Evolutionary conservation across 202 grass and related monocot genomes (phyloP), one percentile per base, ranked within the genome.

Genomic region (Cymbopogon flexuosus): DNA sequence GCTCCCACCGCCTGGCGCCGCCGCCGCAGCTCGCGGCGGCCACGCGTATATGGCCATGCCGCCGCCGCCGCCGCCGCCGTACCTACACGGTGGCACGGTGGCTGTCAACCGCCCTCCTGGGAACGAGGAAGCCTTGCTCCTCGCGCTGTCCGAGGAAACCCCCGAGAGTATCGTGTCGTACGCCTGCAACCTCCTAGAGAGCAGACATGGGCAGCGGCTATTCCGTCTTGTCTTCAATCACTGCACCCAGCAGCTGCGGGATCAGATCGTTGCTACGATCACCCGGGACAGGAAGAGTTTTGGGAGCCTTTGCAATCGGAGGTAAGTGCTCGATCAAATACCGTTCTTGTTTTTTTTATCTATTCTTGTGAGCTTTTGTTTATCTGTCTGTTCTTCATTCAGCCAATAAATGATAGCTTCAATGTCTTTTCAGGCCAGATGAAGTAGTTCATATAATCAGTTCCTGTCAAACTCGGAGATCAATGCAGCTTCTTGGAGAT

Each of bases 371-470:
- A 1, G 1, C 1, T 1, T 3, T 31, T 31, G 1, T 31, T 31
- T 31, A 1, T 31, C 3, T 31, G 1, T 31, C 30, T 31, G 30
- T 56, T 56, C 51, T 56, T 56, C 46, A 51, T 51, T 51, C 46
- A 6, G 15, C 46, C 15, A 42, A 10, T 4, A 70, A 3, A 21
- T 57, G n/a, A 57, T 57, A 57, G 52, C 3, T 60, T 60, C 9
- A 23, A 57, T 85, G 5, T 24, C 6, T 52, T 73, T 81, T 61
- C 70, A 86, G 77, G 62, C 37, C 77, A 3, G 37, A 67, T 61
- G 77, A 81, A n/a, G 62, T 81, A 10, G 49, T 68, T 45, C 45
- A 18, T n/a, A 39, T 86, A 63, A 81, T 86, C 51, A 68, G n/a
- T 42, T 81, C 70, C 14, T 75, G 51, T 31, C 2, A 23, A 51